A percentile compares a stretch with the other conserved stretches of the same genome.
Conservation (phyloP, 768 basidiomycete species). For the Suillus tomentosus region DNA sequence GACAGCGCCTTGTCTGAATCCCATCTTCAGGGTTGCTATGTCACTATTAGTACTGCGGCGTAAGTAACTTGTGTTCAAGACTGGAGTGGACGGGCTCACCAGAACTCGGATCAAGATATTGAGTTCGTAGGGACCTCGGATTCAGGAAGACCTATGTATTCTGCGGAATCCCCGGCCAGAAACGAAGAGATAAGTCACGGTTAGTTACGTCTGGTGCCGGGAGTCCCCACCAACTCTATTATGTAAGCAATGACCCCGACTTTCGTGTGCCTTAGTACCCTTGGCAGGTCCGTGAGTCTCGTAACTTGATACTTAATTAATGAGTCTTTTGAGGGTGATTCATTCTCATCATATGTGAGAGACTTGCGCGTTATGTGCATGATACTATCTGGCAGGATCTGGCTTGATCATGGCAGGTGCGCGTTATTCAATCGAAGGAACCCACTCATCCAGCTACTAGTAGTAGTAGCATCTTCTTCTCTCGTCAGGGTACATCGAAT, state of each 20-base stretch:
- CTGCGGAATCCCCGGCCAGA: neutral
- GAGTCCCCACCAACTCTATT: neutral
- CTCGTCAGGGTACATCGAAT: neutral
- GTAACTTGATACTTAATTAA: neutral
- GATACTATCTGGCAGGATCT: neutral
- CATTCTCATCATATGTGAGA: neutral
- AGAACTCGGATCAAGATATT: neutral
- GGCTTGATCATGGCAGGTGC: neutral
- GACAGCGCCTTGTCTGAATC: constrained; percentile 88
- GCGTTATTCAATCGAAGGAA: neutral
- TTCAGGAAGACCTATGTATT: neutral
- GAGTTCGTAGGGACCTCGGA: neutral
- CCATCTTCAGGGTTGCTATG: constrained; percentile 49
- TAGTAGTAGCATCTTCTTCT: neutral
- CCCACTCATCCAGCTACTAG: too few species aligned
- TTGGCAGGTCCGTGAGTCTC: neutral
- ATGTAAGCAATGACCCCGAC: constrained; percentile 2
- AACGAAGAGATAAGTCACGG: neutral
- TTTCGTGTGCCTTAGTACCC: neutral
- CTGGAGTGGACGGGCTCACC: neutral
- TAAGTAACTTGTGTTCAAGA: neutral
- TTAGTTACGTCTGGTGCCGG: constrained; percentile 3
- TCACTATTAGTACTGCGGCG: neutral
- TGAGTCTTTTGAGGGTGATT: neutral
- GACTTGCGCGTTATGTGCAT: neutral